These are phyloP conservation scores for Fusarium paranaense DNA, from an alignment of 2,329 filamentous ascomycete species.

Conservation along the genomic window DNA sequence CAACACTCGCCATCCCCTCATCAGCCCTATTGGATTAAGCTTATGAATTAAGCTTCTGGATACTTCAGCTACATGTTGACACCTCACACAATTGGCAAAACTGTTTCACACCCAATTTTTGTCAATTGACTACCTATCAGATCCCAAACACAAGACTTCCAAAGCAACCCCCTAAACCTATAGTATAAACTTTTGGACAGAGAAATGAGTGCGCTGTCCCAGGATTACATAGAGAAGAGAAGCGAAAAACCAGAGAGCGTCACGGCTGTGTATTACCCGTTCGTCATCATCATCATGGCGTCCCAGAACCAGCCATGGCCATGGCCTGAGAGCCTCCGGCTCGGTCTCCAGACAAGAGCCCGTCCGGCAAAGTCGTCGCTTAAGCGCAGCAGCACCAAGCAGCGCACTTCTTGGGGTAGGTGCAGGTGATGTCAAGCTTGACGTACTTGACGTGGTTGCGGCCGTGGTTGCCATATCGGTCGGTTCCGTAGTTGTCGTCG, in stretches of 20 bases:
- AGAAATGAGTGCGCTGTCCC: conserved; percentile 3
- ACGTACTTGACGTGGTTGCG: conserved; percentile 17
- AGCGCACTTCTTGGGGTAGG: conserved; percentile 24
- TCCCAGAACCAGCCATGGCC: background rate
- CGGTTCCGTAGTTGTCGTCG: background rate
- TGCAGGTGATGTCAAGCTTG: conserved; percentile 19
- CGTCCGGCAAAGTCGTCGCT: background rate
- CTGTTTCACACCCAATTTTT: background rate
- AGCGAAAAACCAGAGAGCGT: conserved; percentile 7
- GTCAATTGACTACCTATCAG: conserved; percentile 2
- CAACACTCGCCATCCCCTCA: background rate
- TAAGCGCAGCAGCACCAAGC: conserved; percentile 29
- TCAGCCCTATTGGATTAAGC: background rate
- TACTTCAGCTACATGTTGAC: background rate
- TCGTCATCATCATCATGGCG: background rate
- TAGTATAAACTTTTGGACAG: conserved; percentile 4
- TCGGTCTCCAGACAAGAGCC: background rate
- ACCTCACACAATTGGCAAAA: background rate
- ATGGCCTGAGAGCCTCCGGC: background rate
- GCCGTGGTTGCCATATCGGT: background rate
- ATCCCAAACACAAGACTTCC: background rate
- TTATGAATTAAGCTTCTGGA: background rate
- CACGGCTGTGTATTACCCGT: conserved; percentile 1
- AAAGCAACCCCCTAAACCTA: background rate
- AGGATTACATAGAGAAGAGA: conserved; percentile 1